phyloP scores from a whole-genome alignment of 306 rosid genomes.

The Calophaca sinica region DNA sequence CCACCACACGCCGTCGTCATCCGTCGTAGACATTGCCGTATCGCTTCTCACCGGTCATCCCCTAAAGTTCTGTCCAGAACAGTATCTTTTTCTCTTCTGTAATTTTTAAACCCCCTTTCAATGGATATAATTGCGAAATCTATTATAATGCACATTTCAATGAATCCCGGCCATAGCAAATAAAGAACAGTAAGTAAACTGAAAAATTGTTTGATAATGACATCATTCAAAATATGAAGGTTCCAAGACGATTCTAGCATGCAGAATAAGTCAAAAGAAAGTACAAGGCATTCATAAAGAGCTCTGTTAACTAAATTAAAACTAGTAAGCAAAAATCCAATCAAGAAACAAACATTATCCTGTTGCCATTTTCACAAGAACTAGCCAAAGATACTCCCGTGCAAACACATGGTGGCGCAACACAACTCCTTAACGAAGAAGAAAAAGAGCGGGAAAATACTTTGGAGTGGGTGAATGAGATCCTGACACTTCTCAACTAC shows the following conservation, averaged over 20 bases:
- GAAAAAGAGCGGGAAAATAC: too few species aligned
- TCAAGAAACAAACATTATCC: not conserved
- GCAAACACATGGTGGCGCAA: too few species aligned
- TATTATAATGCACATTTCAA: not conserved
- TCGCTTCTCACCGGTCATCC: too few species aligned
- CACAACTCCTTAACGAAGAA: too few species aligned
- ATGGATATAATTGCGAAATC: slow-evolving; percentile 5
- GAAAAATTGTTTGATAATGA: not conserved
- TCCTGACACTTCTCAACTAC: too few species aligned
- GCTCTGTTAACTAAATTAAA: not conserved
- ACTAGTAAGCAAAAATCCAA: not conserved
- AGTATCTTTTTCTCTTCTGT: not conserved
- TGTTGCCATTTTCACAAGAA: slow-evolving; percentile 7
- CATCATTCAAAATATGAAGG: not conserved
- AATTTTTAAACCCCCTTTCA: slow-evolving; percentile 31
- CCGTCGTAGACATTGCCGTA: too few species aligned
- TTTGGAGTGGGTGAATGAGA: too few species aligned
- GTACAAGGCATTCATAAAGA: slow-evolving; percentile 1
- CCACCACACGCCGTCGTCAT: too few species aligned
- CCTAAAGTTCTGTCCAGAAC: too few species aligned
- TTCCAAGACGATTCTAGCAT: slow-evolving; percentile 2
- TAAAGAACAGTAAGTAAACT: not conserved
- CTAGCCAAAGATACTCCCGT: too few species aligned
- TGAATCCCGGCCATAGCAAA: slow-evolving; percentile 3
- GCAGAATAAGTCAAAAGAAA: slow-evolving; percentile 18